Percentiles rank a stretch among this genome's conserved stretches.
Conservation (phyloP, 148 eudicot genomes). For the Heliosperma pusillum region DNA sequence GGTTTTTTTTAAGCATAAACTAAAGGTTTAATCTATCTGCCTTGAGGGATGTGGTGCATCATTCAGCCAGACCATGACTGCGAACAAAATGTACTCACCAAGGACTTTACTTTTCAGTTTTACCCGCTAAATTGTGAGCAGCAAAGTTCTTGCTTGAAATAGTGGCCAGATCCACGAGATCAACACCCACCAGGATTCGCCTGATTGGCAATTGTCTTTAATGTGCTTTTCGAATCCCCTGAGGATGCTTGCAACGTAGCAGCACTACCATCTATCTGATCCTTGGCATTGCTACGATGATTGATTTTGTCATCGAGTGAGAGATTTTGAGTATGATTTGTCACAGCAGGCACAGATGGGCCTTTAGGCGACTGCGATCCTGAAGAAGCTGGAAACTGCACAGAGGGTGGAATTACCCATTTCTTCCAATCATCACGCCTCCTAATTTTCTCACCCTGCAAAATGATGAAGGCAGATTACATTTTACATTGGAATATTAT, state of each 20-base stretch:
- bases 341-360: constrained; percentile 26
- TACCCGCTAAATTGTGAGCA: constrained; percentile 9
- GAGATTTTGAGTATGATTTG: constrained; percentile 39
- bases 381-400: constrained; percentile 29
- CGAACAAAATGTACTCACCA: constrained; percentile 21
- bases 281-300: constrained; percentile 15
- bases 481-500: neutral
- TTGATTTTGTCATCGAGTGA: constrained; percentile 39
- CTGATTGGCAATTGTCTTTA: constrained; percentile 19
- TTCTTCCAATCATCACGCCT: constrained; percentile 58
- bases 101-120: neutral
- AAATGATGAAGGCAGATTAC: neutral
- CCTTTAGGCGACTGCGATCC: constrained; percentile 35
- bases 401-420: constrained; percentile 61
- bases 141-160: constrained; percentile 1
- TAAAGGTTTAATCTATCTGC: constrained; percentile 16
- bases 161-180: constrained; percentile 6
- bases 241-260: constrained; percentile 34
- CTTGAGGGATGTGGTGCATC: constrained; percentile 13
- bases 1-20: neutral
- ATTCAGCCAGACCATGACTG: constrained; percentile 8
- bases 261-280: constrained; percentile 23
- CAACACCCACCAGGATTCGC: constrained; percentile 25
- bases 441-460: constrained; percentile 72
- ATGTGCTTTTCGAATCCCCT: constrained; percentile 30